Base-by-base conservation (phyloP, 2,329 filamentous ascomycete species). In the Aspergillus amoenus region DNA sequence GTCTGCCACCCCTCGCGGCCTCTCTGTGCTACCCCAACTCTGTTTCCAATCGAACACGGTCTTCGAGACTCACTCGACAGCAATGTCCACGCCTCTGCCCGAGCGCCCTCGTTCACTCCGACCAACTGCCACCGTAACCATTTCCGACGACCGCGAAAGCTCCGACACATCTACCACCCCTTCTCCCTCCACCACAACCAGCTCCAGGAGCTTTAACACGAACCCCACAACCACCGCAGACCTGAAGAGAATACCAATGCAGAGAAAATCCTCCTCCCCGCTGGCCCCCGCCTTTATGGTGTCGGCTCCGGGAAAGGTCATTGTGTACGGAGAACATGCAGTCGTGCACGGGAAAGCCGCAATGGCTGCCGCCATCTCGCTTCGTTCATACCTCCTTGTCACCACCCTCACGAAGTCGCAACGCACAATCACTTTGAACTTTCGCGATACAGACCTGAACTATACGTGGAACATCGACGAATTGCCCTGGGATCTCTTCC, bases 311-410 rank as follows among this genome's bases (percentile, higher is more conserved):
- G 95, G 93, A 62, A 99, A 99, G 75, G 94, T 97, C 70, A 99
- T 99, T 73, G 91, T 97, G 52, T 97, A 93, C 77, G 94, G 94
- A 64, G 94, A 99, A 75, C 94, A 99, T 78, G 90, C 94, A 2
- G 94, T 97, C n/a, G 94, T 99, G 18, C 87, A 99, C 71, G 93
- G 93, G 70, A 97, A 97, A 88, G 87, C 92, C 65, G 93, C 94
- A 57, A 93, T 99, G 75, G 94, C 94, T 52, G 95, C 94, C 22
- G 88, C 94, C 30, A 95, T 99, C 58, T 96, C 94, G 27, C 84
- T 99, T 27, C 89, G 94, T 66, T 97, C 94, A 44, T 99, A 97
- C 73, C 89, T 99, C 49, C 92, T 96, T 68, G 93, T 97, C 71
- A 96, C 93, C 15, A 90, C 93, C 13, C 85, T 96, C 46, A 95